Base-by-base conservation (phyloP, 306 rosid genomes). In the Medicago lupulina region DNA sequence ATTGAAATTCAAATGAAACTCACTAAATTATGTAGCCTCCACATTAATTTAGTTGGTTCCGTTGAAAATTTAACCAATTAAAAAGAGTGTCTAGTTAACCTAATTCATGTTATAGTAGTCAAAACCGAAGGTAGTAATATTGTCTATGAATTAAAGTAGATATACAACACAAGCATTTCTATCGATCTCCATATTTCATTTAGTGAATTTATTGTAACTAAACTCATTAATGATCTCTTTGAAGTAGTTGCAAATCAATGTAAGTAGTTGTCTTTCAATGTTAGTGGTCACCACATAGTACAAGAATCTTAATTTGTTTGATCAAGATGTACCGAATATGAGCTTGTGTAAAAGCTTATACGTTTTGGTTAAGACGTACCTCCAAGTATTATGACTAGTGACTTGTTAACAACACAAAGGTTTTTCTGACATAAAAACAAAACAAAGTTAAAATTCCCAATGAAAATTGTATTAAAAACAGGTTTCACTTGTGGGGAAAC, bases 271-370 rank as follows among this genome's bases (percentile, higher is more conserved):
- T 16, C 31, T 17, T 66, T 66, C 51, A 44, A 75, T 14, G 40
- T 61, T 49, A 63, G 44, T 49, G 68, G 68, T 43, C 61, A 44
- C 60, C 63, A 40, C 40, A 50, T 14, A 39, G 15, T 39, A 12
- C 59, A 16, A 19, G 64, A 65, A 76, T 54, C 67, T 41, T 54
- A 67, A 67, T 11, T 75, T 43, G 25, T 55, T 74, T 61, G 61
- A 46, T 61, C 60, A 28, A 46, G 49, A 58, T 57, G 67, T 10
- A 57, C 40, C 6, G 9, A 58, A n/a, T 8, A 14, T 15, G 16
- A 74, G 16, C 19, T 16, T 36, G 9, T 59, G 34, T 19, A n/a
- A 12, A 64, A 51, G 10, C 55, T 25, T 41, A 25, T 55, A 25
- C 21, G 44, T 39, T 67, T 67, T 66, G 38, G 11, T 16, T 54